A percentile compares a stretch with the other conserved stretches of the same genome.
Evolutionary conservation across 2,329 filamentous ascomycete species (phyloP).

Genomic region (Penicillium rolfsii): DNA sequence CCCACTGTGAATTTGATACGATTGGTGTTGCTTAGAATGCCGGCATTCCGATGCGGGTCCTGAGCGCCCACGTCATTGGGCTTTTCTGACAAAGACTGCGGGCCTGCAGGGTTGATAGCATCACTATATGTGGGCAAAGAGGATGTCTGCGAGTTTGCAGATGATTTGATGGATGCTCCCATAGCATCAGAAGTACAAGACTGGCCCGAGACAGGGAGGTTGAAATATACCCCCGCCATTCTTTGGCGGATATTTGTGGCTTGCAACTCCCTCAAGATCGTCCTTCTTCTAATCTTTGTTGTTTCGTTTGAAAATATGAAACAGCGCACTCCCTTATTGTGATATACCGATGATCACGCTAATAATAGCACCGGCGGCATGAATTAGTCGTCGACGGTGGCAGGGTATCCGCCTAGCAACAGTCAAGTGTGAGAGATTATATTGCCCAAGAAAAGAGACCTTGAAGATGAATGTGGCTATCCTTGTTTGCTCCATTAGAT

Average conservation of each 20-base stretch:
- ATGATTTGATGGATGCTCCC: conserved; percentile 26
- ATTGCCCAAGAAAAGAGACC: neutral
- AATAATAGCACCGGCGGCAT: neutral
- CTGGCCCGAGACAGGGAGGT: conserved; percentile 36
- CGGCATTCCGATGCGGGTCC: conserved; percentile 43
- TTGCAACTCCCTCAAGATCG: conserved; percentile 14
- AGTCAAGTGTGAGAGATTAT: conserved; percentile 30
- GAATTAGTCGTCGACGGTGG: conserved; percentile 10
- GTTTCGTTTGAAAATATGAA: neutral
- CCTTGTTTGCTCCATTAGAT: conserved; percentile 1
- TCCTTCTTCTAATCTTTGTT: neutral
- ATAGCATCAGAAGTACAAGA: conserved; percentile 32
- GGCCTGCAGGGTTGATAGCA: conserved; percentile 23
- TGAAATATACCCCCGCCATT: conserved; percentile 43
- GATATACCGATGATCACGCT: neutral
- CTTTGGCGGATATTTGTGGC: conserved; percentile 7
- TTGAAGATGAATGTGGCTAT: neutral
- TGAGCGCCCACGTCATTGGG: conserved; percentile 31
- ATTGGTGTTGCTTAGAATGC: conserved; percentile 42
- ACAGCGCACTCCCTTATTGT: neutral
- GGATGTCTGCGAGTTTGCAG: conserved; percentile 33
- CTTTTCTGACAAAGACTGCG: conserved; percentile 17
- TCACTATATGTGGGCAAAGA: conserved; percentile 32
- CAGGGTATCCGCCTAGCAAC: conserved; percentile 28
- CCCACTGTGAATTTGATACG: conserved; percentile 39